phyloP scores from a whole-genome alignment of 305 asterid genomes.

The Solanum aculeatissimum region DNA sequence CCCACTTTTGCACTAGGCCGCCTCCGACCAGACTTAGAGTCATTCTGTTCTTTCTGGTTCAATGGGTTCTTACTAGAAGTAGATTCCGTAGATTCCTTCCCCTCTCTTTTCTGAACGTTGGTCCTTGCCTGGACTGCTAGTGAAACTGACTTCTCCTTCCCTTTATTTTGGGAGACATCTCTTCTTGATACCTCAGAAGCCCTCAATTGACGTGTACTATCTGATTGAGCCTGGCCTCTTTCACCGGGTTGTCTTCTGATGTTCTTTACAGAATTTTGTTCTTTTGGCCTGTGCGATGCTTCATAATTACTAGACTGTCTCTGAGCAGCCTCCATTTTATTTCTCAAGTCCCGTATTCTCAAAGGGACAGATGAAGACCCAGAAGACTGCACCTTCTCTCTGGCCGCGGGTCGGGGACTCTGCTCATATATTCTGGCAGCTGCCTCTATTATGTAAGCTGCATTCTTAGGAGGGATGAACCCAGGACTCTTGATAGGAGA shows the following conservation, averaged over 20 bases:
- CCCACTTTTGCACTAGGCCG: constrained; percentile 30
- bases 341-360: constrained; percentile 58
- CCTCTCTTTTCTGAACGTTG: constrained; percentile 50
- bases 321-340: constrained; percentile 63
- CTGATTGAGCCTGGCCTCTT: constrained; percentile 33
- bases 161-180: constrained; percentile 41
- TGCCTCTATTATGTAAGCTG: constrained; percentile 83
- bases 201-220: constrained; percentile 25
- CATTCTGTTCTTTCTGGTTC: constrained; percentile 43
- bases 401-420: constrained; percentile 56
- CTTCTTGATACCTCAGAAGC: constrained; percentile 44
- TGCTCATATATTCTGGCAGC: constrained; percentile 85
- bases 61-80: constrained; percentile 27
- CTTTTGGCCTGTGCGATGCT: constrained; percentile 36
- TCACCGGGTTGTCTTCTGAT: constrained; percentile 39
- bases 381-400: constrained; percentile 36
- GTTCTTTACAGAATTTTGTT: constrained; percentile 22
- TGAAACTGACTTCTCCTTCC: constrained; percentile 50
- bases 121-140: constrained; percentile 45
- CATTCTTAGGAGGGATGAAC: constrained; percentile 73
- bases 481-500: constrained; percentile 97
- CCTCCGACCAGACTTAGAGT: constrained; percentile 27
- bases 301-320: constrained; percentile 31
- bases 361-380: constrained; percentile 63
- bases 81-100: constrained; percentile 23